A percentile compares a stretch with the other conserved stretches of the same genome.
Evolutionary conservation across 495 filamentous ascomycete genomes (phyloP).

Genomic region (Xylaria flabelliformis): DNA sequence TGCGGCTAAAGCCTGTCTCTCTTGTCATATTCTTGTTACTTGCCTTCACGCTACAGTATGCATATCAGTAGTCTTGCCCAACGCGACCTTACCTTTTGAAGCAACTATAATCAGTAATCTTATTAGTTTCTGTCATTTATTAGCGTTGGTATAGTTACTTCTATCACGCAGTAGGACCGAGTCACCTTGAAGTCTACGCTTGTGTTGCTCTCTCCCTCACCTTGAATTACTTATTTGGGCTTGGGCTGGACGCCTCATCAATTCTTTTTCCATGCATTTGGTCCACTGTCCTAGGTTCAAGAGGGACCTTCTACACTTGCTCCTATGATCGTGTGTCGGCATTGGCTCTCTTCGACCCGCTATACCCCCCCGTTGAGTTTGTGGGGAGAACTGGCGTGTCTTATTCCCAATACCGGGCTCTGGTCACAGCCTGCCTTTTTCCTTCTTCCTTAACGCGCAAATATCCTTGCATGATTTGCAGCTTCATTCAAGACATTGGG

Average conservation of each 20-base stretch:
- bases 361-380: constrained; percentile 28
- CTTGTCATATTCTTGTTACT: not conserved
- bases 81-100: constrained; percentile 22
- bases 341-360: constrained; percentile 10
- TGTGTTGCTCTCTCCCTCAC: constrained; percentile 28
- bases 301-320: constrained; percentile 8
- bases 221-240: constrained; percentile 28
- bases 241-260: constrained; percentile 19
- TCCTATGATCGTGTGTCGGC: constrained; percentile 16
- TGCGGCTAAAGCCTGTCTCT: constrained; percentile 16
- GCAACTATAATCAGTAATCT: constrained; percentile 10
- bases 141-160: constrained; percentile 11
- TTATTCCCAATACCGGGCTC: constrained; percentile 27
- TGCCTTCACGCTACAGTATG: constrained; percentile 20
- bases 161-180: constrained; percentile 20
- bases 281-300: constrained; percentile 14
- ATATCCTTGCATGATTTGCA: constrained; percentile 48
- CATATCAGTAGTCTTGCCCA: constrained; percentile 25
- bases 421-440: constrained; percentile 36
- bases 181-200: constrained; percentile 14
- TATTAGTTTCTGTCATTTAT: constrained; percentile 4
- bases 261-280: constrained; percentile 26
- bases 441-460: constrained; percentile 25
- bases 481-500: constrained; percentile 39
- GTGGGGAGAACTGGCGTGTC: constrained; percentile 22